Evolutionary conservation across 2,329 filamentous ascomycete genomes (phyloP).

Genomic region (Aspergillus fumigatus): DNA sequence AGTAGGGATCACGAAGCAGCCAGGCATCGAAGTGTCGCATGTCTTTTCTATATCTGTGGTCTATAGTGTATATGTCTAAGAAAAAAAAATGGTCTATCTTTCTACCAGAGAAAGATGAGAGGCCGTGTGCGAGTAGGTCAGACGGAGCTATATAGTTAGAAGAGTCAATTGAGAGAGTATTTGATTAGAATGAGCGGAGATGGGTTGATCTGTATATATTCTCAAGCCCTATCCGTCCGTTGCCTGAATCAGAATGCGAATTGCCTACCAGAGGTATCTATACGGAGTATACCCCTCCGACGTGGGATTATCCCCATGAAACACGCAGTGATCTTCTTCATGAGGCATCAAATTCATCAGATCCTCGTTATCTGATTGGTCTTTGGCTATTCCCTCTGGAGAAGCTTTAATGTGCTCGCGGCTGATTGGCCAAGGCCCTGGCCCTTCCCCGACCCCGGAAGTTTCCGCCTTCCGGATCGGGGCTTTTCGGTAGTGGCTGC

Average conservation of each 20-base stretch:
- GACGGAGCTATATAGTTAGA: constrained; percentile 12
- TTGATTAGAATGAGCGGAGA: neutral
- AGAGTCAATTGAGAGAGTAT: neutral
- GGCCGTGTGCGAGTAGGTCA: too few species aligned
- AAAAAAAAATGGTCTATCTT: too few species aligned
- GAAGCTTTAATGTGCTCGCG: constrained; percentile 1
- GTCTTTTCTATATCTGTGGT: too few species aligned
- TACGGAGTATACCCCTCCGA: neutral
- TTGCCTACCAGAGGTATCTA: neutral
- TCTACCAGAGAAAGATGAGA: too few species aligned
- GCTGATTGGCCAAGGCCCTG: constrained; percentile 7
- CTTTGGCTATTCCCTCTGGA: neutral
- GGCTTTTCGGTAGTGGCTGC: constrained; percentile 4
- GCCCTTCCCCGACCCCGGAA: too few species aligned
- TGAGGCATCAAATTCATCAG: neutral
- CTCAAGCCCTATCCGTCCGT: neutral
- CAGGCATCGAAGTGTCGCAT: constrained; percentile 37
- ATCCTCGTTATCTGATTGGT: neutral
- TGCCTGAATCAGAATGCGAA: neutral
- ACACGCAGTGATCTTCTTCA: neutral
- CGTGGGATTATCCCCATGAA: neutral
- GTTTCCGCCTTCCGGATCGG: too few species aligned
- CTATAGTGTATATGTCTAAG: too few species aligned
- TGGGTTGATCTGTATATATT: neutral
- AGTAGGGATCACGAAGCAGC: constrained; percentile 37